Evolutionary conservation across 2,329 filamentous ascomycete species (phyloP), one percentile per base, ranked within the genome.

Genomic region (Phialophora expanda): DNA sequence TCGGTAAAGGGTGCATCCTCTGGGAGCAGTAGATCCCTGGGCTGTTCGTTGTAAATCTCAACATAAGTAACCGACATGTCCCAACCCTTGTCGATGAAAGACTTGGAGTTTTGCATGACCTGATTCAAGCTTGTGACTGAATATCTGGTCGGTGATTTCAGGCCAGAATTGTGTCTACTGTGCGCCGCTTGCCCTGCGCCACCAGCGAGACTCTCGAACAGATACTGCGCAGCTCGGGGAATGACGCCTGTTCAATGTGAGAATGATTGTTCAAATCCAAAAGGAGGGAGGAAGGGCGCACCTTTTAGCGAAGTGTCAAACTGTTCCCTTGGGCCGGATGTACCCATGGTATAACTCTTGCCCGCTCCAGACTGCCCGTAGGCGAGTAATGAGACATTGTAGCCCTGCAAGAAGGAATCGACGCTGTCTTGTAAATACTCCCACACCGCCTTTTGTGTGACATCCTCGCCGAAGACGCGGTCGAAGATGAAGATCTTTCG

Each of bases 321-420:
- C 74, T 96, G 90, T 74, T 97, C 93, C 24, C 78, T 78, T 1
- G 93, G 92, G 4, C 93, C 93, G 0, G 94, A 93, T 0, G 95
- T 99, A 64, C 95, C 95, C 95, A 99, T 99, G 0, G 95, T 99
- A 76, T 96, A 98, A 2, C 94, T 98, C 81, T 99, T 99, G 73
- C 95, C 95, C 11, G 95, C 93, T 64, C 95, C 95, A 30, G 95
- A 99, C 82, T 99, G 95, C 71, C 95, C 95, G 75, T 99, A 99
- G 56, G 95, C 95, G 73, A 99, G 83, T 57, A 99, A 87, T 3
- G 95, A 99, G 65, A 99, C 95, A 86, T 99, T 99, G 85, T 98
- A 99, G 62, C 95, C 95, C 76, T 97, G 92, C 1, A 95, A 83
- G 73, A 99, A 99, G 2, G 93, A 91, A 73, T 85, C 87, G 72